Evolutionary conservation across 768 basidiomycete species (phyloP).

Genomic region (Arthromyces matolae): DNA sequence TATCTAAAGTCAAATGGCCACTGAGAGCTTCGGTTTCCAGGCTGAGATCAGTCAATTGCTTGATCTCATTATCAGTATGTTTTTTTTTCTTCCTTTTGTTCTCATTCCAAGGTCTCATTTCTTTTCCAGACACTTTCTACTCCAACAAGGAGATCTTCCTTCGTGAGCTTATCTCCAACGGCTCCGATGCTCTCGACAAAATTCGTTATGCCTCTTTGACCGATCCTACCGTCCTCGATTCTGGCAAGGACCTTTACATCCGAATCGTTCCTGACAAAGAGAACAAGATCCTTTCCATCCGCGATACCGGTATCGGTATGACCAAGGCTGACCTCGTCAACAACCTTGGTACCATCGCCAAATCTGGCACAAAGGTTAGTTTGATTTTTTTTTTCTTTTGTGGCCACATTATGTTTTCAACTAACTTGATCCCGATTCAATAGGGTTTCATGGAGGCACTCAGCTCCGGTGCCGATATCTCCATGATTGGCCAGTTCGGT

Average conservation of each 20-base stretch:
- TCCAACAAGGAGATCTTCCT: conserved; percentile 99
- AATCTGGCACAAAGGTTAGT: conserved; percentile 85
- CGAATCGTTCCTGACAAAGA: conserved; percentile 95
- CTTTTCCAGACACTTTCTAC: conserved; percentile 90
- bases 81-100: conserved; percentile 4
- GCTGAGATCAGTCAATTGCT: conserved; percentile 99
- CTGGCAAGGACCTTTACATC: conserved; percentile 90
- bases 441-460: conserved; percentile 99
- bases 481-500: conserved; percentile 99
- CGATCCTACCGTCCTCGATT: conserved; percentile 84
- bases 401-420: not conserved
- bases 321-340: conserved; percentile 99
- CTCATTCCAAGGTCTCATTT: conserved; percentile 11
- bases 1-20: conserved; percentile 49
- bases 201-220: conserved; percentile 96
- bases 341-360: conserved; percentile 95
- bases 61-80: conserved; percentile 96
- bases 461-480: conserved; percentile 82
- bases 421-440: conserved; percentile 7
- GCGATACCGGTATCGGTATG: conserved; percentile 98
- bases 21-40: conserved; percentile 94
- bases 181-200: conserved; percentile 98
- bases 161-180: conserved; percentile 95
- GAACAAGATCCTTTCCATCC: conserved; percentile 85
- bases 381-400: too few species aligned